Percentiles rank a stretch among this genome's conserved stretches.
These are phyloP conservation scores for Proliferodiscus dingleyae DNA, from an alignment of 2,329 filamentous ascomycete species.

Conservation along the genomic window DNA sequence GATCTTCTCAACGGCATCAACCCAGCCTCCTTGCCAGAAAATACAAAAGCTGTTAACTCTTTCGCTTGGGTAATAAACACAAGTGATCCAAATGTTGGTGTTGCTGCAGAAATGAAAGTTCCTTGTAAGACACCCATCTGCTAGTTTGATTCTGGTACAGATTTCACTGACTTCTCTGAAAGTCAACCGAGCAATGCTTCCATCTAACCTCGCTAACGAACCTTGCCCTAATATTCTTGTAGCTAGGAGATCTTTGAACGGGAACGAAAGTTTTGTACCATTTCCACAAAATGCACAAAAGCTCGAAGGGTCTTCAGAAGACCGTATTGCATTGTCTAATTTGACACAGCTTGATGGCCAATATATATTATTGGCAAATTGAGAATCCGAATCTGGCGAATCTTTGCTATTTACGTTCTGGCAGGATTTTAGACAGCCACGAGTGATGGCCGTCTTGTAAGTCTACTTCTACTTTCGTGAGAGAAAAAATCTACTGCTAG, in stretches of 20 bases:
- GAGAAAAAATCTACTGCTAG: no score
- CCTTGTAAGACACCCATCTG: conserved; percentile 8
- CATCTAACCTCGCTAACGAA: conserved; percentile 5
- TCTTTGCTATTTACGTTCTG: conserved; percentile 54
- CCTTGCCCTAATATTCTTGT: conserved; percentile 2
- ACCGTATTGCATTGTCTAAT: conserved; percentile 3
- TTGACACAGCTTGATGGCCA: conserved; percentile 8
- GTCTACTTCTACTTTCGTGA: no score
- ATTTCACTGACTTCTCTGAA: background rate
- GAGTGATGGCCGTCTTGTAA: no score
- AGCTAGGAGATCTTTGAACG: no score
- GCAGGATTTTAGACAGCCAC: no score
- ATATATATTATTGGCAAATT: conserved; percentile 8
- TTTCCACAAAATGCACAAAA: no score
- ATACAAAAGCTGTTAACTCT: conserved; percentile 7
- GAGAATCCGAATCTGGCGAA: conserved; percentile 68
- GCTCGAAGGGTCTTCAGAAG: conserved; percentile 2
- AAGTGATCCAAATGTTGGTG: conserved; percentile 2
- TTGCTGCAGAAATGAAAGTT: conserved; percentile 6
- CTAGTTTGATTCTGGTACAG: no score
- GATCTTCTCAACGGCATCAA: conserved; percentile 8
- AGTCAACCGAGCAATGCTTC: conserved; percentile 4
- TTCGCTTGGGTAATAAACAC: conserved; percentile 12
- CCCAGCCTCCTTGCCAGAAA: conserved; percentile 5
- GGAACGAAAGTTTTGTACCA: no score